Conservation (phyloP, 2,329 filamentous ascomycete genomes). For the Atkinsonella hypoxylon region DNA sequence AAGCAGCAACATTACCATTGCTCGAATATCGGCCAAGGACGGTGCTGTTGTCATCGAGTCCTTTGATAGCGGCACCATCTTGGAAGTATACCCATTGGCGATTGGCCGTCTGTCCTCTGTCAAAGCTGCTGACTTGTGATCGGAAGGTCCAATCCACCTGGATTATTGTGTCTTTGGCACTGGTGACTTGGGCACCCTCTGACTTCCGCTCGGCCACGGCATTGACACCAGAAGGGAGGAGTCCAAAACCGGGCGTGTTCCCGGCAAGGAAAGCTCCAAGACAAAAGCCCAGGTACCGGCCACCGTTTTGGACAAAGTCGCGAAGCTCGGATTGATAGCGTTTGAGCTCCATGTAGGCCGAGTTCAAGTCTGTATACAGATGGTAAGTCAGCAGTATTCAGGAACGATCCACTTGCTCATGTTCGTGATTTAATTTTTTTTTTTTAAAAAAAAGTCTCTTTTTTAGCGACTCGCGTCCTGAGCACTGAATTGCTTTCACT, state of each 20-base stretch:
- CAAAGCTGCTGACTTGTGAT: neutral
- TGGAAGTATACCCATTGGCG: constrained; percentile 16
- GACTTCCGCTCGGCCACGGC: constrained; percentile 7
- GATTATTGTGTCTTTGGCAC: constrained; percentile 11
- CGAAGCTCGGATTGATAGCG: constrained; percentile 6
- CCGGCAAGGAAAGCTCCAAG: constrained; percentile 17
- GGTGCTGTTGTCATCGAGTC: constrained; percentile 1
- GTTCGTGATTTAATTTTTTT: no score
- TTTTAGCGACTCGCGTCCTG: no score
- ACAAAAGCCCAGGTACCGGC: constrained; percentile 16
- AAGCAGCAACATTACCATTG: constrained; percentile 14
- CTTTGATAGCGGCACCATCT: constrained; percentile 13
- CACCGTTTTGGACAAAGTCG: constrained; percentile 13
- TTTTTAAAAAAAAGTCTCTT: neutral
- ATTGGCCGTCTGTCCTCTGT: constrained; percentile 7
- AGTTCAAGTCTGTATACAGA: constrained; percentile 9
- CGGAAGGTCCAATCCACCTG: constrained; percentile 15
- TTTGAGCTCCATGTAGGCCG: constrained; percentile 10
- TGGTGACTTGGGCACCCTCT: constrained; percentile 9
- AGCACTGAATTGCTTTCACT: no score
- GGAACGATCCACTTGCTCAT: neutral
- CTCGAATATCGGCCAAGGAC: constrained; percentile 13
- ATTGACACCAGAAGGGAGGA: constrained; percentile 10
- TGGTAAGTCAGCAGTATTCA: neutral
- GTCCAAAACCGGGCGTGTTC: constrained; percentile 10